phyloP scores from a whole-genome alignment of 2,329 filamentous ascomycete species.

The Gaeumannomyces tritici region DNA sequence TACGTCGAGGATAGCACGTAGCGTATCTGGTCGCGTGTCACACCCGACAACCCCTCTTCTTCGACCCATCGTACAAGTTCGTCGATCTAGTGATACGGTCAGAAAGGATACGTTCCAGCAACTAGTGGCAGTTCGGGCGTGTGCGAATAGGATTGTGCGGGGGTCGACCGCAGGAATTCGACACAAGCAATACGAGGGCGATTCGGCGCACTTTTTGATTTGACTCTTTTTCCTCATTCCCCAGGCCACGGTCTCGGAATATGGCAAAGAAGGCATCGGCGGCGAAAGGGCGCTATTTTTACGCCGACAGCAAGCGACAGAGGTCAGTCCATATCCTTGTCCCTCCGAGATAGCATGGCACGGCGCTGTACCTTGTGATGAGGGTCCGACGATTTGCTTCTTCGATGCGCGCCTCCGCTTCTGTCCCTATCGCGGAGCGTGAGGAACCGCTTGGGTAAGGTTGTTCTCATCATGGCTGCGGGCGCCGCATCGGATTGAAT shows the following conservation, averaged over 20 bases:
- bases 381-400: conserved; percentile 46
- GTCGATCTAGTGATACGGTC: conserved; percentile 24
- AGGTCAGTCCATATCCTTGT: background rate
- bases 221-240: background rate
- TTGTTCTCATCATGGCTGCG: conserved; percentile 38
- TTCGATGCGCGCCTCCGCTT: conserved; percentile 31
- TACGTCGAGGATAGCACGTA: conserved; percentile 51
- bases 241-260: background rate
- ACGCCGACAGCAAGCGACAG: background rate
- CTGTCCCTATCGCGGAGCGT: conserved; percentile 57
- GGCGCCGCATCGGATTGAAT: conserved; percentile 7
- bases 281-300: background rate
- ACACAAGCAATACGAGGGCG: too few species aligned
- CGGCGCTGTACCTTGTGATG: conserved; percentile 36
- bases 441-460: conserved; percentile 55
- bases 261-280: background rate
- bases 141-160: background rate
- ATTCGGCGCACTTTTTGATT: background rate
- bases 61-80: conserved; percentile 28
- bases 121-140: background rate
- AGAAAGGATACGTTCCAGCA: background rate
- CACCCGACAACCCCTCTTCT: conserved; percentile 33
- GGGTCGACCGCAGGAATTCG: background rate
- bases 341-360: background rate
- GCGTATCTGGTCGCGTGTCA: conserved; percentile 47